A percentile compares a stretch with the other conserved stretches of the same genome.
phyloP scores from a whole-genome alignment of 371 early-diverging fungal genomes.

The Mortierella sp. region DNA sequence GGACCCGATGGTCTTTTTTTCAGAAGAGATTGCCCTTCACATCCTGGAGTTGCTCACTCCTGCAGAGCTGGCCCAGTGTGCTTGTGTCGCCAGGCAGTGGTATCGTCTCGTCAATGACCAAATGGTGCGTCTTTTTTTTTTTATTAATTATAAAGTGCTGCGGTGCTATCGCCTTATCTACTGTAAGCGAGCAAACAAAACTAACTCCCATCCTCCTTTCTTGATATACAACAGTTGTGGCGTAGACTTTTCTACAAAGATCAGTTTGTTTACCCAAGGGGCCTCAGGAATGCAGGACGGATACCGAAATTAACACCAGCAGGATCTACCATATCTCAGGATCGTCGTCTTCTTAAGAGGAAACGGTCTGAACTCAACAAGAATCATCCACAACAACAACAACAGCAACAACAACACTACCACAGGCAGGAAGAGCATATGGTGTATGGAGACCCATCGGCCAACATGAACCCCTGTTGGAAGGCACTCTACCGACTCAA shows the following conservation, averaged over 20 bases:
- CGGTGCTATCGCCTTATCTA: too few species aligned
- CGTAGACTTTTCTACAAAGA: constrained; percentile 37
- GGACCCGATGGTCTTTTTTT: constrained; percentile 49
- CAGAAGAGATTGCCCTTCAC: constrained; percentile 47
- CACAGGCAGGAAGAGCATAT: neutral
- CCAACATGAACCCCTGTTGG: constrained; percentile 17
- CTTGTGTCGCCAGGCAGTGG: constrained; percentile 52
- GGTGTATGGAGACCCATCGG: neutral
- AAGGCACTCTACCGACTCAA: constrained; percentile 29
- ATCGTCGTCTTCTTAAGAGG: neutral
- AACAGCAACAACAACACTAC: neutral
- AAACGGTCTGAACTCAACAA: neutral
- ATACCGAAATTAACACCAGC: neutral
- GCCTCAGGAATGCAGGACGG: constrained; percentile 3
- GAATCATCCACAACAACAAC: neutral
- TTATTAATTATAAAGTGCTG: too few species aligned
- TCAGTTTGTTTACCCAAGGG: constrained; percentile 38
- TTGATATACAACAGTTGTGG: constrained; percentile 31
- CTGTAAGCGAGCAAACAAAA: too few species aligned
- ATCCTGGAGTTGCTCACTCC: constrained; percentile 44
- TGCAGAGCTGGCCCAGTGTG: constrained; percentile 43
- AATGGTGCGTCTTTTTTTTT: constrained; percentile 23
- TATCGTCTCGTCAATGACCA: constrained; percentile 55
- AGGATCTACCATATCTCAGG: neutral
- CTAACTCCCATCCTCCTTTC: too few species aligned